phyloP scores from a whole-genome alignment of 106 monocot genomes.

The Allium sativum region DNA sequence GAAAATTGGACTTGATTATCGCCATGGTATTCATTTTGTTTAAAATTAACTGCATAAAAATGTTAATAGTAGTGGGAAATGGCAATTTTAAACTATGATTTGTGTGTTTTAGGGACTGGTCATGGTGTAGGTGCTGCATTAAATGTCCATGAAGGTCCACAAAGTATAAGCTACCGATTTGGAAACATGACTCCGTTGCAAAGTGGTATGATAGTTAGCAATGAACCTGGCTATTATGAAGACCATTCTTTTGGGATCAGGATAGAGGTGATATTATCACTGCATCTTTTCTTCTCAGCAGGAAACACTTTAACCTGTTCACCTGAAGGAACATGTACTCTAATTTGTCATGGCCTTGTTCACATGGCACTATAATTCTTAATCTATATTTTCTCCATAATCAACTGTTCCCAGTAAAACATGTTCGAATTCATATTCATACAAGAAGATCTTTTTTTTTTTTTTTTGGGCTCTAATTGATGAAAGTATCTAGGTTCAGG shows the following conservation, averaged over 20 bases:
- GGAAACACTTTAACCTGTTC: too few species aligned
- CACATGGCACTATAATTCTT: too few species aligned
- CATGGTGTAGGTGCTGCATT: slow-evolving; percentile 99
- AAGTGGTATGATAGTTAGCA: slow-evolving; percentile 91
- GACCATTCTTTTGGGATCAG: slow-evolving; percentile 95
- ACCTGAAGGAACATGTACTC: too few species aligned
- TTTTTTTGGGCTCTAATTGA: too few species aligned
- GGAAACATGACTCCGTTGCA: slow-evolving; percentile 87
- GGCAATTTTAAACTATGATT: slow-evolving; percentile 1
- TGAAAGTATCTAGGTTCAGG: too few species aligned
- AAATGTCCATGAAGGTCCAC: slow-evolving; percentile 98
- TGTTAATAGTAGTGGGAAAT: not conserved
- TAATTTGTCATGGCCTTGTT: too few species aligned
- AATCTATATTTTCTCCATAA: too few species aligned
- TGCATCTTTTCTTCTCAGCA: not conserved
- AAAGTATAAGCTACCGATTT: slow-evolving; percentile 89
- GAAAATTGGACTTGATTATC: slow-evolving; percentile 97
- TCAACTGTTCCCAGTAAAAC: too few species aligned
- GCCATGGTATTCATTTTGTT: slow-evolving; percentile 50
- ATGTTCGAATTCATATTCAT: too few species aligned
- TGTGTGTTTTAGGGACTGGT: slow-evolving; percentile 66
- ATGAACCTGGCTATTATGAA: slow-evolving; percentile 98
- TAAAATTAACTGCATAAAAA: not conserved
- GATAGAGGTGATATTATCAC: slow-evolving; percentile 58
- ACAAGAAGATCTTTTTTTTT: too few species aligned